Evolutionary conservation across 163 green algal species (phyloP).

Genomic region (Coccomyxa subellipsoidea): DNA sequence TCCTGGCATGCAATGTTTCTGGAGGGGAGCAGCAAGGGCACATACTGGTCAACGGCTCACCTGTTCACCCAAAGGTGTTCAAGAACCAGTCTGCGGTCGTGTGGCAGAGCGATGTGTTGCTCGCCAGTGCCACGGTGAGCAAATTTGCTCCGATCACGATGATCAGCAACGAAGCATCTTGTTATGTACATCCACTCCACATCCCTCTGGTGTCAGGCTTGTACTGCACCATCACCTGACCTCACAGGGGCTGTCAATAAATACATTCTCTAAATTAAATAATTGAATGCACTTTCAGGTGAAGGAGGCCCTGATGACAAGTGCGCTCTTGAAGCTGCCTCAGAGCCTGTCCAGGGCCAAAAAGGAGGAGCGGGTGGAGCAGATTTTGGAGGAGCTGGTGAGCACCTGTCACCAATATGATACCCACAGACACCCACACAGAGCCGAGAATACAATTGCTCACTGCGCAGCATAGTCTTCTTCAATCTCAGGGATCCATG

Average conservation of each 20-base stretch:
- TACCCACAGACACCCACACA: no score
- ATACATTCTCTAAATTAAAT: conserved; percentile 5
- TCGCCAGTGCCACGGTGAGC: conserved; percentile 22
- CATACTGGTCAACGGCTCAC: conserved; percentile 34
- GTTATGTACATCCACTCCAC: no score
- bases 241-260: conserved; percentile 5
- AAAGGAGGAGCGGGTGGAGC: conserved; percentile 53
- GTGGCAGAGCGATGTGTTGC: conserved; percentile 23
- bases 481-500: no score
- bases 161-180: no score
- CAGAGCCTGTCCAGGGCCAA: conserved; percentile 29
- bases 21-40: conserved; percentile 25
- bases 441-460: no score
- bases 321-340: conserved; percentile 65
- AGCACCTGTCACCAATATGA: conserved; percentile 10
- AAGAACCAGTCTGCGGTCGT: conserved; percentile 30
- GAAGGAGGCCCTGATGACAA: conserved; percentile 60
- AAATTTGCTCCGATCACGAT: no score
- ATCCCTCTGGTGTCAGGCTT: no score
- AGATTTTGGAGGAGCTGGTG: conserved; percentile 61
- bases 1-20: conserved; percentile 32
- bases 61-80: conserved; percentile 16
- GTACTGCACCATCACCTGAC: no score
- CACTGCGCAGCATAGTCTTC: no score
- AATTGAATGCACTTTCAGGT: conserved; percentile 29